Evolutionary conservation across 139 green algal species (phyloP), one percentile per base, ranked within the genome.

Genomic region (Parachlorella kessleri): DNA sequence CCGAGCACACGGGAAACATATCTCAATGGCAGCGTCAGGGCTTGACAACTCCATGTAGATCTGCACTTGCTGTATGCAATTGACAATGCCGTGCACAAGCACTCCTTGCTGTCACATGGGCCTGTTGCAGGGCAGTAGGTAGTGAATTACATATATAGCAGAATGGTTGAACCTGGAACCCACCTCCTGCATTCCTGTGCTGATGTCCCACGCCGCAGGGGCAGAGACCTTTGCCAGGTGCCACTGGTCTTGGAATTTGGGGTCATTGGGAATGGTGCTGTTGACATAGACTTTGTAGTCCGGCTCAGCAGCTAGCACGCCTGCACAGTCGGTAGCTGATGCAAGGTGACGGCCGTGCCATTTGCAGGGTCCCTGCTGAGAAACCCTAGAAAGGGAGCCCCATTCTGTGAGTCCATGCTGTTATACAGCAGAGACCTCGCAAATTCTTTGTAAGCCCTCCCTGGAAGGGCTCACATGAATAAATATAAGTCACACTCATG

Each of bases 181-280:
- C 66, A 96, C 90, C 32, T 91, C 24, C 28, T 14, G 24, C 42
- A 55, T 74, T 33, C 83, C 83, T 8, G 70, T 83, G 37, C 14
- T 65, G 8, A 42, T 30, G 35, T 73, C 64, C 83, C 83, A 88
- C 14, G 83, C 83, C 32, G 18, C 28, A 24, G 59, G 4, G 39
- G n/a, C 64, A 3, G 18, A 28, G 39, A 85, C 73, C n/a, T 66
- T 39, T 37, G 66, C 66, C 30, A 76, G 66, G 73, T 88, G 69
- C 83, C 83, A 88, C 70, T 88, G 83, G 48, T 78, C 9, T 4
- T 53, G 6, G 48, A 48, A 70, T 38, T 78, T 54, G 26, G 69
- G 21, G 72, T 87, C 82, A 30, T 77, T 65, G 14, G 81, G 81
- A 32, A 48, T 3, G 26, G 33, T 69, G 42, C 63, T 55, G n/a